Conservation (phyloP, 257 asterid species). For the Penstemon barbatus region DNA sequence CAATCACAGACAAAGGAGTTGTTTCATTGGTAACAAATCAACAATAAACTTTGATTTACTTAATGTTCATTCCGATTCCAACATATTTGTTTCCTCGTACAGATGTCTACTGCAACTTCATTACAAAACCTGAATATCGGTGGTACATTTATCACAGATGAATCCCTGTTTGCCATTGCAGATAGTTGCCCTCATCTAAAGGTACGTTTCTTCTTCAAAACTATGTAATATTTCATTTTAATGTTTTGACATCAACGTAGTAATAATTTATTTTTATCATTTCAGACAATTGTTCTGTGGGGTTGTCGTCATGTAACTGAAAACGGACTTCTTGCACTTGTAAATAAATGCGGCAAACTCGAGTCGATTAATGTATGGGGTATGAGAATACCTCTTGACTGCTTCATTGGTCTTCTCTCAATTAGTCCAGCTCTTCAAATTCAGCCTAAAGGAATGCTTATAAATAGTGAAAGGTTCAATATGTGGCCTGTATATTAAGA, state of each 20-base stretch:
- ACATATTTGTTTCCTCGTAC: conserved; percentile 15
- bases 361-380: conserved; percentile 92
- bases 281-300: conserved; percentile 80
- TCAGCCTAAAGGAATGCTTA: conserved; percentile 55
- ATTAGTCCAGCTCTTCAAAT: conserved; percentile 82
- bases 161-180: conserved; percentile 68
- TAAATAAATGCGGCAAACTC: conserved; percentile 65
- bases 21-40: conserved; percentile 22
- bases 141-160: conserved; percentile 83
- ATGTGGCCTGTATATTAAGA: conserved; percentile 51
- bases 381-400: conserved; percentile 63
- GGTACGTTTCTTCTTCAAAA: conserved; percentile 38
- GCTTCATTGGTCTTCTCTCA: conserved; percentile 64
- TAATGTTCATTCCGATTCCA: too few relatives aligned
- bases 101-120: conserved; percentile 72
- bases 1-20: conserved; percentile 72
- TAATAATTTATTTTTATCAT: not conserved
- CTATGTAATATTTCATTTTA: not conserved
- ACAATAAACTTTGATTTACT: not conserved
- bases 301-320: conserved; percentile 88
- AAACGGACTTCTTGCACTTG: conserved; percentile 73
- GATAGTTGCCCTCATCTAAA: conserved; percentile 72
- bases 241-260: not conserved
- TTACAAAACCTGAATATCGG: conserved; percentile 82
- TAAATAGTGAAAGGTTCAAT: conserved; percentile 36